Base-by-base conservation (phyloP, 345 rosid genomes). In the Gossypium thurberi region DNA sequence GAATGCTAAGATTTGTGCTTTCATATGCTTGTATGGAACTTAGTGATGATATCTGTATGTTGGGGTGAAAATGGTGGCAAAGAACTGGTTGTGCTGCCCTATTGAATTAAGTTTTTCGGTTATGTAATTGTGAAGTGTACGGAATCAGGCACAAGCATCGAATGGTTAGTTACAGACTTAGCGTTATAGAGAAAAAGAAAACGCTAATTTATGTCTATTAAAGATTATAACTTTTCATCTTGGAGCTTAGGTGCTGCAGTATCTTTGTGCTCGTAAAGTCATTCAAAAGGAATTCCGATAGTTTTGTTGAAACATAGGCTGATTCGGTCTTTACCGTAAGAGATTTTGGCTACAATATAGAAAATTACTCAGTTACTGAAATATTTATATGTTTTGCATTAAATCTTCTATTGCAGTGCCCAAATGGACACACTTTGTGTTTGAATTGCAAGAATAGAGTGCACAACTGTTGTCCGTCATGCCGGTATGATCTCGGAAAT, bases 351-450 rank as follows among this genome's bases (percentile, higher is more conserved):
- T 21, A 65, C 8, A 37, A 17, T 21, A 13, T 13, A 10, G 44
- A 26, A 20, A 58, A 15, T 13, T 20, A 40, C 17, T 71, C 6
- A 10, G 12, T 26, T 17, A 61, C 21, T 48, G 33, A 59, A 47
- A 23, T 10, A 25, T 47, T 46, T 28, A 28, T 21, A 48, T 48
- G 18, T n/a, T 44, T 44, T 58, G 37, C 28, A 10, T 72, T 28
- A n/a, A 48, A 43, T 68, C 12, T 75, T 53, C 76, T 55, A n/a
- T 68, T 72, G 18, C 73, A 92, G 95, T 90, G 88, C 82, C 84
- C 89, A 74, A 87, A 81, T 76, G 90, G 92, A 77, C 86, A 91
- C 74, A 88, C 86, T 4, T 42, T 87, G 50, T 89, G 89, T 73
- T 82, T 83, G 6, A 71, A 74, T 77, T 86, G 93, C 86, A 89